Evolutionary conservation across 208 protist genomes (phyloP), one percentile per base, ranked within the genome.

Genomic region (Wallacemonas collosoma): DNA sequence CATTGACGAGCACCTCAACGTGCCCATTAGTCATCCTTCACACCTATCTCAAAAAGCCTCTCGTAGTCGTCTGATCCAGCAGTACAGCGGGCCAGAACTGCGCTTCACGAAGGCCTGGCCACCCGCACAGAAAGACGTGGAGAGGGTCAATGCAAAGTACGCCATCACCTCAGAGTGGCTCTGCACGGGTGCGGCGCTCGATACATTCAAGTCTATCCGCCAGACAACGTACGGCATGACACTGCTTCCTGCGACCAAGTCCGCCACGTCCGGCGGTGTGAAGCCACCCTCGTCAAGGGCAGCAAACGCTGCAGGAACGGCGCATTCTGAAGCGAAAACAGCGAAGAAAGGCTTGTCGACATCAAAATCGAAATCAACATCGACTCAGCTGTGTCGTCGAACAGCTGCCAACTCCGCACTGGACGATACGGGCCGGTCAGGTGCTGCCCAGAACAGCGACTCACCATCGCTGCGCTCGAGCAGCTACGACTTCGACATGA

Each of bases 1-100:
- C 38, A 93, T 96, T 62, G 83, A 94, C 69, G 79, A 86, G 26
- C 81, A 93, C 68, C 76, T 94, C 41, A 79, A 90, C 57, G 87
- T 96, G 51, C 88, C 89, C 15, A 54, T 63, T 15, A 91, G 84
- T 60, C 91, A 96, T 60, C 91, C 91, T 3, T 93, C 88, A 3
- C 91, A 96, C 69, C 87, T 88, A 4, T 87, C 83, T 7, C 88
- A 94, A 70, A 92, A 89, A 65, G 87, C 91, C 14, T 82, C 86
- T 26, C 76, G 72, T 14, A 80, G 89, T 9, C 76, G 91, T n/a
- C 76, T 89, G 1, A 84, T 90, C 12, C 91, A 96, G 71, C 79
- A 90, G 68, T 87, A 85, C 72, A 84, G 84, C 71, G 88, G 89
- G 1, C 91, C 88, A 0, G 78, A 89, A 71, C 75, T 94, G 9